These are phyloP conservation scores for Coleophoma crateriformis DNA, from an alignment of 2,329 filamentous ascomycete species.

Conservation along the genomic window DNA sequence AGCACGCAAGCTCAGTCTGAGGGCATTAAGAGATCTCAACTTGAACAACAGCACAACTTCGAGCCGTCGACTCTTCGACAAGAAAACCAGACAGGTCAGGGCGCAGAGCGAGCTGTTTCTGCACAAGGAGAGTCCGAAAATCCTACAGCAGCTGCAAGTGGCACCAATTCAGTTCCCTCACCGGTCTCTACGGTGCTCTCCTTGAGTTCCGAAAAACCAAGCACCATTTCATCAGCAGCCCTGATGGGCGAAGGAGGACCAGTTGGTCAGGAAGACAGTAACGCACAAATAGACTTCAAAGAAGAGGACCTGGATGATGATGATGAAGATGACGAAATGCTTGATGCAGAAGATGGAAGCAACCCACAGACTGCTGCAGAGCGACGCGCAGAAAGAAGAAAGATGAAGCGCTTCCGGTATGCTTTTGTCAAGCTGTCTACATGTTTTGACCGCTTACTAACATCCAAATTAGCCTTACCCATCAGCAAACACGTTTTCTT, in stretches of 20 bases:
- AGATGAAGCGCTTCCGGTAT: conserved; percentile 78
- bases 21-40: conserved; percentile 13
- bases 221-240: conserved; percentile 29
- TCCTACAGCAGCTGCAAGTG: conserved; percentile 23
- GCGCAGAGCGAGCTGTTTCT: conserved; percentile 23
- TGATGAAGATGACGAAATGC: conserved; percentile 51
- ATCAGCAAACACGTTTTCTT: conserved; percentile 93
- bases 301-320: conserved; percentile 24
- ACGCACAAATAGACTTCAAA: conserved; percentile 24
- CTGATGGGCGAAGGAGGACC: conserved; percentile 33
- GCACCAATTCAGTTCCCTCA: conserved; percentile 34
- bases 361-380: conserved; percentile 50
- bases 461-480: conserved; percentile 62
- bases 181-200: conserved; percentile 28
- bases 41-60: conserved; percentile 25
- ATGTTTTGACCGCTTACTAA: conserved; percentile 26
- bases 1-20: conserved; percentile 13
- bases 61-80: conserved; percentile 15
- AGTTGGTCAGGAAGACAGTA: conserved; percentile 40
- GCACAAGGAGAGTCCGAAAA: conserved; percentile 21
- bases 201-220: conserved; percentile 33
- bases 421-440: conserved; percentile 8
- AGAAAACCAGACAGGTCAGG: conserved; percentile 13
- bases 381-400: conserved; percentile 50
- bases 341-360: conserved; percentile 42